Percentiles rank a stretch among this genome's conserved stretches.
Evolutionary conservation across 805 yeast species (phyloP).

Genomic region (Metschnikowia baotianmanensis): DNA sequence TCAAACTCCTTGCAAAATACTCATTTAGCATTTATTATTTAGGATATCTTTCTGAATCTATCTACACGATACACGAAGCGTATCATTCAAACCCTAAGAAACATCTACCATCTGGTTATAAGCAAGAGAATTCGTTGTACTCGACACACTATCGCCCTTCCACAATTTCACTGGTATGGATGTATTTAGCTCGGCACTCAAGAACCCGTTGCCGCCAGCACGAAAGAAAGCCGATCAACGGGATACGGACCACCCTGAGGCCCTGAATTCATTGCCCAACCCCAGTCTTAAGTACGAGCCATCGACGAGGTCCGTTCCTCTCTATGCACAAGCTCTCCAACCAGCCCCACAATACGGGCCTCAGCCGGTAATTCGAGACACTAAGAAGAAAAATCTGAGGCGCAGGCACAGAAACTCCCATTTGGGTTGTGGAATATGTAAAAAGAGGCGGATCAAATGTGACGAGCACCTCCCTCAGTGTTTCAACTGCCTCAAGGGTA

Average conservation of each 20-base stretch:
- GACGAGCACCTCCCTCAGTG: slow-evolving; percentile 64
- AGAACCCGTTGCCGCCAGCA: slow-evolving; percentile 38
- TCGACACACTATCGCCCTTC: neutral
- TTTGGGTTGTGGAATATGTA: slow-evolving; percentile 71
- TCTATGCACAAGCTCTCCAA: neutral
- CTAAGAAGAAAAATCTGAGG: slow-evolving; percentile 44
- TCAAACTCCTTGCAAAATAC: neutral
- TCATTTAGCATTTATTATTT: neutral
- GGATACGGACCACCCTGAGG: slow-evolving; percentile 1
- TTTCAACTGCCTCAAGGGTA: slow-evolving; percentile 50
- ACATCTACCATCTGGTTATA: no score
- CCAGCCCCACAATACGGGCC: neutral
- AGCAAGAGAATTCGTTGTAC: no score
- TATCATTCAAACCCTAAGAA: neutral
- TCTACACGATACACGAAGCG: neutral
- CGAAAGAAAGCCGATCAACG: slow-evolving; percentile 16
- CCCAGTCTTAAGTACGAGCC: neutral
- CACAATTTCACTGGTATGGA: slow-evolving; percentile 16
- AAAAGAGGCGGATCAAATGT: slow-evolving; percentile 60
- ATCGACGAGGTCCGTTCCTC: neutral
- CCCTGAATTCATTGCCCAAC: slow-evolving; percentile 4
- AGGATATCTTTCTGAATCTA: neutral
- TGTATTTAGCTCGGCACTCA: slow-evolving; percentile 29
- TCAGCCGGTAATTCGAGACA: slow-evolving; percentile 8
- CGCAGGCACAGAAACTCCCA: slow-evolving; percentile 68